Base-by-base conservation (phyloP, 1,284 basidiomycete genomes). In the Tylopilus microsporus region DNA sequence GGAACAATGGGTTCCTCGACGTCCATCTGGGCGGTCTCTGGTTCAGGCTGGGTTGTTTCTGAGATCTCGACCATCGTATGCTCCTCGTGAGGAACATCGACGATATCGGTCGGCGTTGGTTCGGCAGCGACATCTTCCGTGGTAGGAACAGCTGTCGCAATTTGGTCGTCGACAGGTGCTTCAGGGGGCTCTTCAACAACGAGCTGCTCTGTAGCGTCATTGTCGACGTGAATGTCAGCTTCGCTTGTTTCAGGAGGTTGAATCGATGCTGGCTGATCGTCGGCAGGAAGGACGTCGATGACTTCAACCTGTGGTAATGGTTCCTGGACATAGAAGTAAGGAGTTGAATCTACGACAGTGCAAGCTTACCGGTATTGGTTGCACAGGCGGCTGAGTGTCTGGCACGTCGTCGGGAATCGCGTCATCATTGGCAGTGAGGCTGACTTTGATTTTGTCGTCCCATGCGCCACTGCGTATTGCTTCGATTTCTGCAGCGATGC, bases 391-490 rank as follows among this genome's bases (percentile, higher is more conserved):
- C 39, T 59, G 62, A 5, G 60, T 47, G 47, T 60, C 52, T n/a
- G 62, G 63, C 53, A 62, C 41, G 54, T 59, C 61, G 51, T 5
- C 18, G 19, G 57, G 45, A 46, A 39, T 57, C 62, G 39, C 21
- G 32, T 63, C 37, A 55, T 25, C 43, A 55, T 55, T 56, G 18
- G 67, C 68, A 19, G 68, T 67, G 43, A 85, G 67, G 53, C 77
- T 77, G 8, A 72, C 72, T 41, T 72, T 74, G 32, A 86, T 79
- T 65, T 75, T 77, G 53, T 79, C 76, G 65, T 91, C 87, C 81
- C 85, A 84, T 62, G 77, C 74, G 3, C 91, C 91, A 15, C 79
- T 76, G 37, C 85, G 84, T 64, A 94, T 88, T 9, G 86, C 82
- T 57, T 89, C 84, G 51, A 92, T 90, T 70, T 92, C 89, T 7